These are phyloP conservation scores for Thamnidium elegans DNA, from an alignment of 192 early-diverging fungal species.

Conservation along the genomic window DNA sequence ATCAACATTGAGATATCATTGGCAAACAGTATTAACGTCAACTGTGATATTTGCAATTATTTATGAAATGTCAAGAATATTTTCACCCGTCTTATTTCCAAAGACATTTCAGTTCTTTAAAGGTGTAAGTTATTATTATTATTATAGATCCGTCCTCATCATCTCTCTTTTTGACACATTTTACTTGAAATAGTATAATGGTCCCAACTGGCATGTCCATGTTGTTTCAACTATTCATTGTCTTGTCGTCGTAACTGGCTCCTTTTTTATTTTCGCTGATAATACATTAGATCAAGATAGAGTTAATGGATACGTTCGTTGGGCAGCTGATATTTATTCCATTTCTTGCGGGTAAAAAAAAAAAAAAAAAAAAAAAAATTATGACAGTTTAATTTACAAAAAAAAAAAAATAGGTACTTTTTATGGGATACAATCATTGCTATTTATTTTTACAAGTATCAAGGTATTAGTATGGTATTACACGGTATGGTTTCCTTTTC, in stretches of 20 bases:
- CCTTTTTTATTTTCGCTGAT: conserved; percentile 68
- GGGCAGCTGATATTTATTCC: conserved; percentile 75
- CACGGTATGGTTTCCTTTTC: conserved; percentile 77
- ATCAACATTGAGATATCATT: conserved; percentile 57
- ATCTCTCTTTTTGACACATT: neutral
- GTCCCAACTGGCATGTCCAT: conserved; percentile 70
- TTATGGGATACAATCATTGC: conserved; percentile 83
- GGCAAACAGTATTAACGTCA: conserved; percentile 47
- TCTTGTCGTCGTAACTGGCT: conserved; percentile 57
- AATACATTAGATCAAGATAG: conserved; percentile 60
- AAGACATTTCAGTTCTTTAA: conserved; percentile 60
- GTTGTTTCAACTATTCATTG: conserved; percentile 80
- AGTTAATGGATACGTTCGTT: conserved; percentile 69
- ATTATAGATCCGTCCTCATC: neutral
- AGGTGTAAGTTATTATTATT: conserved; percentile 29
- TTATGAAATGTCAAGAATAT: conserved; percentile 54
- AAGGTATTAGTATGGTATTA: conserved; percentile 77
- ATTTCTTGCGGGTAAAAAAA: conserved; percentile 73
- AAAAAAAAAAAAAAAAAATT: conserved; percentile 5
- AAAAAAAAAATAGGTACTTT: conserved; percentile 67
- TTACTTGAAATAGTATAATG: conserved; percentile 28
- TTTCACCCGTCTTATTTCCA: conserved; percentile 66
- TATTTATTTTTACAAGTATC: conserved; percentile 60
- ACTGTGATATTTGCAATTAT: conserved; percentile 49
- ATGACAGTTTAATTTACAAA: neutral